phyloP scores from a whole-genome alignment of 1,284 basidiomycete genomes.

The Trichosporon faecale region DNA sequence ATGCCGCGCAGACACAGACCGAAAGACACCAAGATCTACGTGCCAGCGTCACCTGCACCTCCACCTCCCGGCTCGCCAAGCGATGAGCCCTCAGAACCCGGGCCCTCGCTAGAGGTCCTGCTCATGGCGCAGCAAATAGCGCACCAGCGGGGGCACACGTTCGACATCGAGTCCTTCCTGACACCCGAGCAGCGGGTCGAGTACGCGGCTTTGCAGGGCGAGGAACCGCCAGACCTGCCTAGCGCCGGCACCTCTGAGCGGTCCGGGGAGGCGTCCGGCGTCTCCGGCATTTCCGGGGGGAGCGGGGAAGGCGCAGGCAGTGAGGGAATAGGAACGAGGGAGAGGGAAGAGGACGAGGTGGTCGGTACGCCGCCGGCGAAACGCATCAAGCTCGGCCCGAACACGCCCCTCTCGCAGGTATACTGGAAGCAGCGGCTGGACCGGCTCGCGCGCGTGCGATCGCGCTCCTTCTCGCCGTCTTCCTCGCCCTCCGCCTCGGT shows the following conservation, averaged over 20 bases:
- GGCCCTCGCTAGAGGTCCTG: constrained; percentile 34
- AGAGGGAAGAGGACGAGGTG: neutral
- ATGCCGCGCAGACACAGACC: constrained; percentile 31
- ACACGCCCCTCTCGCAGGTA: constrained; percentile 17
- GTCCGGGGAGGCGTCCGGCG: neutral
- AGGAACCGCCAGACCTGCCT: neutral
- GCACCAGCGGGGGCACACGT: constrained; percentile 28
- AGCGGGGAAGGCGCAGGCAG: neutral
- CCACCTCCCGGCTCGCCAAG: constrained; percentile 12
- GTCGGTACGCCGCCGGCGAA: neutral
- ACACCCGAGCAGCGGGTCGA: constrained; percentile 30
- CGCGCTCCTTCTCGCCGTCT: neutral
- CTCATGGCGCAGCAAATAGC: constrained; percentile 39
- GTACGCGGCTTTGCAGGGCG: constrained; percentile 20
- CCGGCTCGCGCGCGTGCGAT: neutral
- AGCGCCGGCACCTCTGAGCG: neutral
- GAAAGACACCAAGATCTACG: constrained; percentile 32
- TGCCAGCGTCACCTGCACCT: constrained; percentile 22
- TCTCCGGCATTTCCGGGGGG: neutral
- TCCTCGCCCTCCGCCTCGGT: neutral
- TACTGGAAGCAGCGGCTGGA: constrained; percentile 23
- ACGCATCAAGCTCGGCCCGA: constrained; percentile 7
- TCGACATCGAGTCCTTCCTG: constrained; percentile 42
- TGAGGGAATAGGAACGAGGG: neutral
- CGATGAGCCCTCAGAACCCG: neutral